Evolutionary conservation across 2,329 filamentous ascomycete species (phyloP).

Genomic region (Aphanocladium album): DNA sequence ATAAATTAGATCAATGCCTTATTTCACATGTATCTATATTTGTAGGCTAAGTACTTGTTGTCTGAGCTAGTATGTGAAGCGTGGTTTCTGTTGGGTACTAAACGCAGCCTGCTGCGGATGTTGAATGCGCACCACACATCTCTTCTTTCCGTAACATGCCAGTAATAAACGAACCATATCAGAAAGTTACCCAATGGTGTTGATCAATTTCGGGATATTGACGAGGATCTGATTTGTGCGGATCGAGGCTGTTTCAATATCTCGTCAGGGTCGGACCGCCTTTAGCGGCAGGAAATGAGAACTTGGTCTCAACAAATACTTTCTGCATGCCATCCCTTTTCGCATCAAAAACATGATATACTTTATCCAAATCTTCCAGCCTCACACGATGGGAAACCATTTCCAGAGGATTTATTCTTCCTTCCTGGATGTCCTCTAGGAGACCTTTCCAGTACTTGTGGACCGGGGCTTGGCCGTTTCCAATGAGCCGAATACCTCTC

Average conservation of each 20-base stretch:
- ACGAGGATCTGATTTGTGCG: background rate
- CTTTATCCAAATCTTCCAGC: constrained; percentile 65
- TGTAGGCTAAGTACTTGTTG: too few species aligned
- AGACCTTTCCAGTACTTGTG: constrained; percentile 80
- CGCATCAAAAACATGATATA: constrained; percentile 59
- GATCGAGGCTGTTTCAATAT: constrained; percentile 19
- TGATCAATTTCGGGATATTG: background rate
- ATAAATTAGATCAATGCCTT: too few species aligned
- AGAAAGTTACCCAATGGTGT: too few species aligned
- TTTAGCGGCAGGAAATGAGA: constrained; percentile 42
- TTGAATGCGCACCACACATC: too few species aligned
- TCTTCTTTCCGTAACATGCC: too few species aligned
- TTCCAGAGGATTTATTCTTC: constrained; percentile 40
- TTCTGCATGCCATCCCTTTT: constrained; percentile 73
- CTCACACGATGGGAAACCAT: constrained; percentile 77
- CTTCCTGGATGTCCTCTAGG: constrained; percentile 60
- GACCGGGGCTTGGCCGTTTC: constrained; percentile 64
- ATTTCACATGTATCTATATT: too few species aligned
- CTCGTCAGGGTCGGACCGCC: constrained; percentile 41
- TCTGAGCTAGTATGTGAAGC: too few species aligned
- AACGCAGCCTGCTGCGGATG: too few species aligned
- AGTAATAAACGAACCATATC: too few species aligned
- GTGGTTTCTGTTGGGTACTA: too few species aligned
- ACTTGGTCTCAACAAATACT: constrained; percentile 61
- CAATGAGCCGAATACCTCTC: constrained; percentile 73